Evolutionary conservation across 352 stramenopile species (phyloP).

Genomic region (Nothophytophthora sp.): DNA sequence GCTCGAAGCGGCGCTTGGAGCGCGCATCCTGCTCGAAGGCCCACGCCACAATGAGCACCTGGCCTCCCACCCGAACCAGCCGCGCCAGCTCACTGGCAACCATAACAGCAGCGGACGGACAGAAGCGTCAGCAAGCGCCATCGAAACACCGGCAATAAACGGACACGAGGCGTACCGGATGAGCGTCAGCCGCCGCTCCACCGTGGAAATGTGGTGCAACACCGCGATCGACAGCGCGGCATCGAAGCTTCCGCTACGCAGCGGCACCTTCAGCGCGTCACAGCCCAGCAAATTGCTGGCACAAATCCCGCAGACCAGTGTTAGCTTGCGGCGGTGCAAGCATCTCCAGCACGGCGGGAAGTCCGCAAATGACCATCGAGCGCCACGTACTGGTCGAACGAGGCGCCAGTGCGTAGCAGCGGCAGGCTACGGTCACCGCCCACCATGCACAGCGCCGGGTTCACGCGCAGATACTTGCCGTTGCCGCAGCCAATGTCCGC

Average conservation of each 20-base stretch:
- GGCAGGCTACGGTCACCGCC: conserved; percentile 77
- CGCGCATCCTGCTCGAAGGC: conserved; percentile 80
- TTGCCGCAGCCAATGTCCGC: conserved; percentile 84
- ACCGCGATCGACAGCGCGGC: conserved; percentile 85
- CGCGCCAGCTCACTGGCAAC: conserved; percentile 78
- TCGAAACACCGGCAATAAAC: too few species aligned
- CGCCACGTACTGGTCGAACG: conserved; percentile 33
- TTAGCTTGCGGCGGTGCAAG: background rate
- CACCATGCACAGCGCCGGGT: conserved; percentile 62
- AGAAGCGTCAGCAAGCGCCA: too few species aligned
- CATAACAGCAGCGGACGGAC: too few species aligned
- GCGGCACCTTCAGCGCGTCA: conserved; percentile 65
- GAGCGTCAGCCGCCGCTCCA: conserved; percentile 63
- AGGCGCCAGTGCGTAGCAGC: conserved; percentile 53
- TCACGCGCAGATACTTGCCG: conserved; percentile 79
- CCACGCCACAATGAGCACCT: conserved; percentile 74
- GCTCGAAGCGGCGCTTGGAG: conserved; percentile 76
- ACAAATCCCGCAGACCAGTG: background rate
- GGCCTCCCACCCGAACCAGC: conserved; percentile 56
- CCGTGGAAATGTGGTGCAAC: conserved; percentile 83
- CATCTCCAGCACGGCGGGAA: background rate
- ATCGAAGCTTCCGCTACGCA: conserved; percentile 63
- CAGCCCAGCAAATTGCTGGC: conserved; percentile 64
- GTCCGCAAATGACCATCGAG: background rate
- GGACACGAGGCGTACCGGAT: conserved; percentile 40